phyloP scores from a whole-genome alignment of 1,284 basidiomycete genomes.

The Rhodotorula sp. region DNA sequence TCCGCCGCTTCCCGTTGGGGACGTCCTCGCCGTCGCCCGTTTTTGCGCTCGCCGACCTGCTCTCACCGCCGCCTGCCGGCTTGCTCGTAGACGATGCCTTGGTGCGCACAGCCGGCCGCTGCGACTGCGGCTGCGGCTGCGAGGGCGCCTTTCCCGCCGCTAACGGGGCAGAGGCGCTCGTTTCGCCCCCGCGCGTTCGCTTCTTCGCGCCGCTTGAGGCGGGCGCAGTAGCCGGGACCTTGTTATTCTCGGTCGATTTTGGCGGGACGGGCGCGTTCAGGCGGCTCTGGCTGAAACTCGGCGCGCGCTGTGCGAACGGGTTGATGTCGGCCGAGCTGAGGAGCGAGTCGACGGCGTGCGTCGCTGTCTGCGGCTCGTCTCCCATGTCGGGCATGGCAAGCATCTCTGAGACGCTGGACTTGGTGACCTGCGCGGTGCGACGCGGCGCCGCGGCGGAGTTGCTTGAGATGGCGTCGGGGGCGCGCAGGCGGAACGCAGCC shows the following conservation, averaged over 20 bases:
- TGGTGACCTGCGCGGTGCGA: not conserved
- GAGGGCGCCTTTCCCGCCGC: too few species aligned
- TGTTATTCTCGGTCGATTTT: not conserved
- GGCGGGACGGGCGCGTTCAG: not conserved
- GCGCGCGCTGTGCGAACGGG: not conserved
- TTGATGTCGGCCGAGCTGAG: not conserved
- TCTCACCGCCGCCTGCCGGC: not conserved
- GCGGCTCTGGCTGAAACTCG: not conserved
- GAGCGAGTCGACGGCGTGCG: too few species aligned
- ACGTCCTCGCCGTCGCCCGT: not conserved
- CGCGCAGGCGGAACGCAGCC: not conserved
- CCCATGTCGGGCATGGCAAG: not conserved
- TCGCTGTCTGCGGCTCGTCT: not conserved
- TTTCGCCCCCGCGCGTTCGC: not conserved
- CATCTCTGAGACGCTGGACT: not conserved
- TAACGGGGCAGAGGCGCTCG: not conserved
- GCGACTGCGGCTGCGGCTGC: not conserved
- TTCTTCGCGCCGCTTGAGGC: not conserved
- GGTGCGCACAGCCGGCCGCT: not conserved
- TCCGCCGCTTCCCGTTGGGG: slow-evolving; percentile 3
- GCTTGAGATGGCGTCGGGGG: not conserved
- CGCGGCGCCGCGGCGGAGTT: not conserved
- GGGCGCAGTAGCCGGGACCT: not conserved
- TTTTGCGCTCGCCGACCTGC: not conserved
- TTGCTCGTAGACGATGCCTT: not conserved